Evolutionary conservation across 257 asterid genomes (phyloP).

Genomic region (Solanum commersonii): DNA sequence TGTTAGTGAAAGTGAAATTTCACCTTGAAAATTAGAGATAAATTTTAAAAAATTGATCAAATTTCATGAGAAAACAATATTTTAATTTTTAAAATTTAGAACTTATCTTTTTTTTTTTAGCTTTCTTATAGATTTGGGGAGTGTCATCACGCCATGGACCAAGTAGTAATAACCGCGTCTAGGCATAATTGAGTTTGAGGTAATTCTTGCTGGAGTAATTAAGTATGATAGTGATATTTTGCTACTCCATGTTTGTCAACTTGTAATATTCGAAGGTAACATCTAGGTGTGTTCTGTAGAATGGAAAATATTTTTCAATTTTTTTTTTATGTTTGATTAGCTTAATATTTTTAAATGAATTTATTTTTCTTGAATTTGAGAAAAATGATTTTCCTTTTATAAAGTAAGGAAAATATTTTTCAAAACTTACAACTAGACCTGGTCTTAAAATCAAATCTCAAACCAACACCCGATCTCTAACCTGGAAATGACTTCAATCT

Average conservation of each 20-base stretch:
- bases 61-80: background rate
- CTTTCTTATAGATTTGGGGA: background rate
- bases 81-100: background rate
- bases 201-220: background rate
- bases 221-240: background rate
- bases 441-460: background rate
- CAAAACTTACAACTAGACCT: too few species aligned
- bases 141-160: background rate
- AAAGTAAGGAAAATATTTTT: too few species aligned
- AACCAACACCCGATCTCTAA: background rate
- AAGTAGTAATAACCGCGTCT: background rate
- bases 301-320: background rate
- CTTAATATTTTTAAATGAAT: too few species aligned
- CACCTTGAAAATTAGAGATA: background rate
- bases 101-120: background rate
- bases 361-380: background rate
- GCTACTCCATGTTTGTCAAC: background rate
- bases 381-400: too few species aligned
- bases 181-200: background rate
- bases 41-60: background rate
- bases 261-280: background rate
- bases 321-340: too few species aligned
- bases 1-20: background rate
- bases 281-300: background rate
- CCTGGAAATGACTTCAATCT: background rate